Base-by-base conservation (phyloP, 2,329 filamentous ascomycete genomes). In the Pseudogymnoascus sp. region DNA sequence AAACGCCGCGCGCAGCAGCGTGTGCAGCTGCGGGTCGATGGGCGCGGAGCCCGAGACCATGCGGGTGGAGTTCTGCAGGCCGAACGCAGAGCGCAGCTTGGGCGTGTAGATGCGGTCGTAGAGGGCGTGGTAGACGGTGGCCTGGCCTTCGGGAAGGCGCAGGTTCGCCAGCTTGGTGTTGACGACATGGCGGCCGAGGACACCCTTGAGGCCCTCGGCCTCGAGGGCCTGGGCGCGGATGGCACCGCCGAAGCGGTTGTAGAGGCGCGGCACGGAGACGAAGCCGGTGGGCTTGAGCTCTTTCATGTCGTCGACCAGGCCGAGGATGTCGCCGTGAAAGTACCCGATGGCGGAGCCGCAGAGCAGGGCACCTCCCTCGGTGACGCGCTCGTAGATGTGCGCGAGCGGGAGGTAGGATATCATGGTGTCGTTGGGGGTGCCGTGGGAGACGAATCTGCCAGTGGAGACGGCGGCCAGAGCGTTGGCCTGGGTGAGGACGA, bases 31-130 rank as follows among this genome's bases (percentile, higher is more conserved):
- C 0, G 92, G 91, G 69, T 97, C 93, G 43, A 99, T 83, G 64
- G 93, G 93, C 11, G 94, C 93, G 63, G 91, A 94, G 59, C 94
- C 94, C 63, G 89, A 92, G 62, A 96, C 82, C 86, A 97, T 90
- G 66, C 81, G 83, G 67, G 81, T 83, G 55, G 83, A 81, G 23
- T 84, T 83, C 58, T 95, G 86, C 63, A 99, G 81, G 41, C 94
- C 94, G 35, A 97, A 81, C 4, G 88, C 91, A n/a, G 85, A 82
- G 16, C 84, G 81, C 63, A 97, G 89, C 80, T 97, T 97, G 72
- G 87, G 89, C 0, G 89, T 87, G 91, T 92, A 97, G 73, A 99
- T 88, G 59, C 90, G 85, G 75, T 94, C 90, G 74, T 91, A 94
- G 63, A 94, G 74, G 66, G 87, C 78, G 74, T 94, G 90, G 64